Percentiles rank a stretch among this genome's conserved stretches.
Evolutionary conservation across 2,329 filamentous ascomycete genomes (phyloP).

Genomic region (Trichoderma koningii): DNA sequence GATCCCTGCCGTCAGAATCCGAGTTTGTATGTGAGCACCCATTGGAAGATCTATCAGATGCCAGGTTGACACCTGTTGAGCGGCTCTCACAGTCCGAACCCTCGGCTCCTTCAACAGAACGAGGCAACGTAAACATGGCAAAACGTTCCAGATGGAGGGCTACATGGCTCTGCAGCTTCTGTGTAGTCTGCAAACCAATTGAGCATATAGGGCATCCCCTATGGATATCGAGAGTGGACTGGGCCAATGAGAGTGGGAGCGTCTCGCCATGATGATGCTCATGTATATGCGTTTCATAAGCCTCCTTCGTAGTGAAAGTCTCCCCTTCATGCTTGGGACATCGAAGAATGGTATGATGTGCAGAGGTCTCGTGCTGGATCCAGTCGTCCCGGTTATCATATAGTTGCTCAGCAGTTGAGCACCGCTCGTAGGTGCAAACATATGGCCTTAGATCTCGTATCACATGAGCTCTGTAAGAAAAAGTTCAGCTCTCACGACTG

Average conservation of each 20-base stretch:
- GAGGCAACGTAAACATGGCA: conserved; percentile 12
- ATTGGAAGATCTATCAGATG: neutral
- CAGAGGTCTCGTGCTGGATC: conserved; percentile 18
- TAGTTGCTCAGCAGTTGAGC: conserved; percentile 3
- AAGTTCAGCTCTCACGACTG: neutral
- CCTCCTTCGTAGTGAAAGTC: neutral
- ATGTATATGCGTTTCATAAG: conserved; percentile 1
- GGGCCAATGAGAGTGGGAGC: neutral
- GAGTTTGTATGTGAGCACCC: neutral
- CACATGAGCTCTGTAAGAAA: conserved; percentile 5
- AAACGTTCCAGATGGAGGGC: conserved; percentile 20
- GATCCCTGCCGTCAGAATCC: neutral
- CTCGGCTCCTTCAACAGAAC: neutral
- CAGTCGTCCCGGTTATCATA: conserved; percentile 21
- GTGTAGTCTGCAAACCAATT: neutral
- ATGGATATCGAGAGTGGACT: neutral
- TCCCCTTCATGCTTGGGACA: conserved; percentile 1
- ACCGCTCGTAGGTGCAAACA: conserved; percentile 17
- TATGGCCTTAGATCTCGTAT: conserved; percentile 24
- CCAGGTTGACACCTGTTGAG: neutral
- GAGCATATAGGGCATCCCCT: conserved; percentile 18
- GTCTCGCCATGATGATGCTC: neutral
- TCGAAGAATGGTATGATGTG: neutral
- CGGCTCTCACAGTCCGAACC: neutral
- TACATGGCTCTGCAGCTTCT: conserved; percentile 12